These are phyloP conservation scores for Hyphodiscus hymeniophilus DNA, from an alignment of 495 filamentous ascomycete genomes.

Conservation along the genomic window DNA sequence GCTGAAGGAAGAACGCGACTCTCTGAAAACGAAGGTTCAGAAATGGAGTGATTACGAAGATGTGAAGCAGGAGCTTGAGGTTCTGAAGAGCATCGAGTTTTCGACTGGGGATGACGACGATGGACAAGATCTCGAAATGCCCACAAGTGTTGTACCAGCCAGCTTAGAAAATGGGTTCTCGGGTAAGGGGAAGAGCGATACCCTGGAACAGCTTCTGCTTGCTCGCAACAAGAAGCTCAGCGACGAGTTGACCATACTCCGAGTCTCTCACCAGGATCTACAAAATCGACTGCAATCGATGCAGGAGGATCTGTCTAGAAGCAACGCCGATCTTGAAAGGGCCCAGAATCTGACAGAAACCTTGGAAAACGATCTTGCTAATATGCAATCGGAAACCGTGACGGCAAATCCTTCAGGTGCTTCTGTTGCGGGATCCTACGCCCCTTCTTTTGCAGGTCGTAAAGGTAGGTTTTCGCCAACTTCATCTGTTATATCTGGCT, in stretches of 20 bases:
- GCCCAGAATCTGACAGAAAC: slow-evolving; percentile 76
- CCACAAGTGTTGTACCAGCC: slow-evolving; percentile 13
- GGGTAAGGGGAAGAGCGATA: slow-evolving; percentile 60
- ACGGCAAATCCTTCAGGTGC: slow-evolving; percentile 79
- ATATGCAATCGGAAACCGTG: slow-evolving; percentile 74
- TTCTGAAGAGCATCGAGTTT: slow-evolving; percentile 97
- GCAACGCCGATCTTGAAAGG: slow-evolving; percentile 79
- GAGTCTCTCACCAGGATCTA: slow-evolving; percentile 90
- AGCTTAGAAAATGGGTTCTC: slow-evolving; percentile 37
- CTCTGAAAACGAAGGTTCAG: slow-evolving; percentile 67
- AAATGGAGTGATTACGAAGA: slow-evolving; percentile 95
- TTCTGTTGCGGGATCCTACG: slow-evolving; percentile 89
- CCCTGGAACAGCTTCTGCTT: slow-evolving; percentile 81
- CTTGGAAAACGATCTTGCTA: slow-evolving; percentile 85
- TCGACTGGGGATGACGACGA: slow-evolving; percentile 79
- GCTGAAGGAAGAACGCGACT: slow-evolving; percentile 60
- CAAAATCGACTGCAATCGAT: slow-evolving; percentile 71
- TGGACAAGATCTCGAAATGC: slow-evolving; percentile 16
- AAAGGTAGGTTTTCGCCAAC: slow-evolving; percentile 78
- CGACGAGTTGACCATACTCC: slow-evolving; percentile 84
- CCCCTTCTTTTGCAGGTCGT: slow-evolving; percentile 39
- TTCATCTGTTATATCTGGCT: slow-evolving; percentile 94
- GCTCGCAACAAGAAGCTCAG: slow-evolving; percentile 92
- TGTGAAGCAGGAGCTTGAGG: slow-evolving; percentile 89
- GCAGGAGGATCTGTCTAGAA: slow-evolving; percentile 74